phyloP scores from a whole-genome alignment of 1,284 basidiomycete genomes.

The Cutaneotrichosporon sp. region DNA sequence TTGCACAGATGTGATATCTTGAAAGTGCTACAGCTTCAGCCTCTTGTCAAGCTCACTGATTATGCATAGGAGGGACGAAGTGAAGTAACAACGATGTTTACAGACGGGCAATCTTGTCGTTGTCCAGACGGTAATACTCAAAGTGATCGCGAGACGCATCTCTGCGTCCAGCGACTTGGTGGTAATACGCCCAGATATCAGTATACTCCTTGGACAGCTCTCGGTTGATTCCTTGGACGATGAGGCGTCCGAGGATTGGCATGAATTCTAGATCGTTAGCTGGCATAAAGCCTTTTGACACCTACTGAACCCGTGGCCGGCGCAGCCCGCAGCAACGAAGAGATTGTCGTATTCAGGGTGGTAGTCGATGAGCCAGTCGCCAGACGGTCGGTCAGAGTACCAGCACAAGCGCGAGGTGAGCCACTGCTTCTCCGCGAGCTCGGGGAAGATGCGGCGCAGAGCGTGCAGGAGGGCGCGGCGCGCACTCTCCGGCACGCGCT shows the following conservation, averaged over 20 bases:
- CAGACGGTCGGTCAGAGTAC: constrained; percentile 41
- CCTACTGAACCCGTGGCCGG: constrained; percentile 39
- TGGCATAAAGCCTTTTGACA: not conserved
- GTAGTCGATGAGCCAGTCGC: constrained; percentile 44
- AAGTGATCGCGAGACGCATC: constrained; percentile 1
- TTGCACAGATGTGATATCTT: too few relatives aligned
- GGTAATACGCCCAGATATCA: constrained; percentile 11
- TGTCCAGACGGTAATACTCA: not conserved
- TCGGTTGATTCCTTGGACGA: constrained; percentile 8
- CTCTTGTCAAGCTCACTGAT: too few relatives aligned
- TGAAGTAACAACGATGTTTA: not conserved
- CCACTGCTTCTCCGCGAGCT: constrained; percentile 18
- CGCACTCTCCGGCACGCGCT: constrained; percentile 5
- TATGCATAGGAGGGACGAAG: not conserved
- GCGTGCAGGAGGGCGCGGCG: constrained; percentile 7
- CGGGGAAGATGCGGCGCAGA: constrained; percentile 20
- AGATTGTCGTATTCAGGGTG: constrained; percentile 26
- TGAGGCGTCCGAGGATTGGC: constrained; percentile 16
- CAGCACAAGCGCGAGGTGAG: constrained; percentile 23
- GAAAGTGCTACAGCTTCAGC: too few relatives aligned
- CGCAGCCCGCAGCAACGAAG: constrained; percentile 38
- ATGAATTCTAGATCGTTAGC: constrained; percentile 14
- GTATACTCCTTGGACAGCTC: constrained; percentile 3
- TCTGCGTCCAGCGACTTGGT: not conserved
- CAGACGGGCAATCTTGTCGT: not conserved